Percentiles rank a stretch among this genome's conserved stretches.
These are phyloP conservation scores for Phanerochaete sordida DNA, from an alignment of 768 basidiomycete genomes.

Conservation along the genomic window DNA sequence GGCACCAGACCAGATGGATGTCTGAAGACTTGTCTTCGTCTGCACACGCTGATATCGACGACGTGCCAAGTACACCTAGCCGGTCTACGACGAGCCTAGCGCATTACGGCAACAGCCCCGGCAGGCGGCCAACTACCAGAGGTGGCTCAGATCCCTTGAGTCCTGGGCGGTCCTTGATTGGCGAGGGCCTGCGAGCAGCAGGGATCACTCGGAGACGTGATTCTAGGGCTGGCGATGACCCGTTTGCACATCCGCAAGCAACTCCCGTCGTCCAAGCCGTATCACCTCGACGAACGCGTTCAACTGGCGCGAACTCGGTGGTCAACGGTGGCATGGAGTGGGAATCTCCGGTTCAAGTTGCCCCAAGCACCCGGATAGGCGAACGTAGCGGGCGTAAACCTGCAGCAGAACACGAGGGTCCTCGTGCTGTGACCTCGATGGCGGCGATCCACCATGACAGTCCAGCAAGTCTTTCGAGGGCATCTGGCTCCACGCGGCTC, in stretches of 20 bases:
- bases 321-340: constrained; percentile 12
- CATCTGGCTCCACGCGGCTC: constrained; percentile 34
- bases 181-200: constrained; percentile 68
- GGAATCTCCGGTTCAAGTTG: constrained; percentile 9
- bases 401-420: neutral
- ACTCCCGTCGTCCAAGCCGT: neutral
- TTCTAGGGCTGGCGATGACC: constrained; percentile 28
- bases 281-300: constrained; percentile 18
- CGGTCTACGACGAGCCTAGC: constrained; percentile 3
- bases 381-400: constrained; percentile 13
- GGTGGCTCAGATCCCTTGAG: constrained; percentile 63
- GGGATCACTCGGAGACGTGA: constrained; percentile 48
- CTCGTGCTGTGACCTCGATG: constrained; percentile 33
- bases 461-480: constrained; percentile 30
- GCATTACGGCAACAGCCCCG: constrained; percentile 21
- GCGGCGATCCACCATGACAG: constrained; percentile 26
- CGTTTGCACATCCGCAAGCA: constrained; percentile 6
- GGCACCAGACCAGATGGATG: constrained; percentile 51
- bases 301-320: constrained; percentile 20
- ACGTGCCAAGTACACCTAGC: constrained; percentile 17
- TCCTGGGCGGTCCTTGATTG: constrained; percentile 52
- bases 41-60: constrained; percentile 20
- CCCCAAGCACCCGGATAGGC: constrained; percentile 8
- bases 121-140: constrained; percentile 48
- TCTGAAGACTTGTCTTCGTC: constrained; percentile 42